Percentiles rank a stretch among this genome's conserved stretches.
phyloP scores from a whole-genome alignment of 2,329 filamentous ascomycete species.

The Botrytis deweyae region DNA sequence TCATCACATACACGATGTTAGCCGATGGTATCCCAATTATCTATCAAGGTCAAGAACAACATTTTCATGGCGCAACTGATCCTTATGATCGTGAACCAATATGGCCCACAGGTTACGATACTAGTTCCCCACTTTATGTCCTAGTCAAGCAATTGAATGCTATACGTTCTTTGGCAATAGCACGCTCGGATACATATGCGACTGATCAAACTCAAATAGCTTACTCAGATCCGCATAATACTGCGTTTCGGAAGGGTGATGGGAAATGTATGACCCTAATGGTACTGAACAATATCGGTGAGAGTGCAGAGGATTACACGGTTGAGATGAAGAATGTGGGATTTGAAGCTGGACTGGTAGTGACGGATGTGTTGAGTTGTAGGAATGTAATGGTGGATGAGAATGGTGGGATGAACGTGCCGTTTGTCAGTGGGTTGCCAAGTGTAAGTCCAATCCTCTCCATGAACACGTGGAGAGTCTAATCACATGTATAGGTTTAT shows the following conservation, averaged over 20 bases:
- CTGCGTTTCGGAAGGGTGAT: conserved; percentile 28
- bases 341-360: conserved; percentile 14
- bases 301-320: conserved; percentile 9
- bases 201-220: conserved; percentile 22
- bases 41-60: conserved; percentile 54
- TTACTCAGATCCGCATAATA: conserved; percentile 24
- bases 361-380: conserved; percentile 28
- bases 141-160: conserved; percentile 36
- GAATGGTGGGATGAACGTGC: conserved; percentile 15
- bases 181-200: conserved; percentile 17
- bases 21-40: conserved; percentile 52
- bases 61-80: conserved; percentile 43
- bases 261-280: conserved; percentile 27
- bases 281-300: conserved; percentile 44
- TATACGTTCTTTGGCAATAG: conserved; percentile 25
- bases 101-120: conserved; percentile 44
- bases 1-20: conserved; percentile 49
- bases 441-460: background rate
- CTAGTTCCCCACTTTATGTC: conserved; percentile 41
- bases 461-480: background rate
- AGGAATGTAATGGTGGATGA: conserved; percentile 11
- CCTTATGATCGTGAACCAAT: conserved; percentile 46
- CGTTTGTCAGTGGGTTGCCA: conserved; percentile 9
- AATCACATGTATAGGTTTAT: background rate
- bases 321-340: conserved; percentile 20